These are phyloP conservation scores for Epichloe glyceriae DNA, from an alignment of 2,329 filamentous ascomycete genomes.

Conservation along the genomic window DNA sequence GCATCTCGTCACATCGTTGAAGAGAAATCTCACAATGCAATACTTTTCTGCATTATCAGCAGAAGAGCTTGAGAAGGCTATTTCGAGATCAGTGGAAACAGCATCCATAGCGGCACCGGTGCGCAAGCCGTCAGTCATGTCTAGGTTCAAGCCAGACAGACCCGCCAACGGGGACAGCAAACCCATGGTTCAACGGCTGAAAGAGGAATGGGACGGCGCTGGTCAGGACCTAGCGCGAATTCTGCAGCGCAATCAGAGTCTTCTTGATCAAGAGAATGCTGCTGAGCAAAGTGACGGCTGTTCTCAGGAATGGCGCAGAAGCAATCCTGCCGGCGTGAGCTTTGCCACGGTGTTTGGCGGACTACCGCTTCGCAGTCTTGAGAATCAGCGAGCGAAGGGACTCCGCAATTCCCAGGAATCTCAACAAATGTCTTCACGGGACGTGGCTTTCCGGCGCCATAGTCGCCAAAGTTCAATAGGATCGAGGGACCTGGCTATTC, in stretches of 20 bases:
- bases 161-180: conserved; percentile 15
- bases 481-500: conserved; percentile 4
- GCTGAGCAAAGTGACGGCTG: conserved; percentile 14
- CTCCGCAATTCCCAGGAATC: conserved; percentile 7
- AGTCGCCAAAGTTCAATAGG: conserved; percentile 5
- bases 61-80: conserved; percentile 21
- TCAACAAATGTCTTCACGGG: neutral
- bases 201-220: conserved; percentile 26
- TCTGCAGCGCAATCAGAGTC: conserved; percentile 22
- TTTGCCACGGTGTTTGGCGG: conserved; percentile 25
- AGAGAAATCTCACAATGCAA: conserved; percentile 28
- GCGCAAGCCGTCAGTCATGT: conserved; percentile 23
- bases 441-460: conserved; percentile 2
- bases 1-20: conserved; percentile 32
- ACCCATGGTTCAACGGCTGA: conserved; percentile 23
- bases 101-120: conserved; percentile 15
- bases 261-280: conserved; percentile 12
- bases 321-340: conserved; percentile 13
- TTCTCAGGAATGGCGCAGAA: conserved; percentile 8
- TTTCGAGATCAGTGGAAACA: conserved; percentile 21
- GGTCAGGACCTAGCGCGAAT: conserved; percentile 20
- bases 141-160: conserved; percentile 21
- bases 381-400: conserved; percentile 14
- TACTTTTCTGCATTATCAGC: conserved; percentile 30
- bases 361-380: conserved; percentile 20